Conservation (phyloP, 2,329 filamentous ascomycete species). For the Xylaria digitata region DNA sequence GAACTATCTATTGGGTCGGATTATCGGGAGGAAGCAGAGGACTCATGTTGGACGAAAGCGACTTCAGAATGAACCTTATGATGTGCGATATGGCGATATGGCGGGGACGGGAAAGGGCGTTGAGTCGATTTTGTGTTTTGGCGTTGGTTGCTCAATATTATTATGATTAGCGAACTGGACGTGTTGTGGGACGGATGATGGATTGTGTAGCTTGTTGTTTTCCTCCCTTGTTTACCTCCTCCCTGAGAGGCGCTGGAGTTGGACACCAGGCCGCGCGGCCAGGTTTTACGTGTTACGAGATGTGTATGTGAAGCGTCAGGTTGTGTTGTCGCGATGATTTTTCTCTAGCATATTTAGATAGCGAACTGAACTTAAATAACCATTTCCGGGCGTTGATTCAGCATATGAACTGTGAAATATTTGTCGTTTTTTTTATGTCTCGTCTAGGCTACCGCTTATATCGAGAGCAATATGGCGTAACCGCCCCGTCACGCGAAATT, state of each 20-base stretch:
- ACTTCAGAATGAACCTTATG: not conserved
- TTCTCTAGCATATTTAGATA: not conserved
- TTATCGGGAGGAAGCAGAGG: not conserved
- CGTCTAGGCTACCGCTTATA: too few species aligned
- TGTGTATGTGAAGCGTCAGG: not conserved
- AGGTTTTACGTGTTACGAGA: not conserved
- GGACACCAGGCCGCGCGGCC: not conserved
- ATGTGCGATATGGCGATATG: not conserved
- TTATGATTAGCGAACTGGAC: not conserved
- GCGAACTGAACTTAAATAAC: not conserved
- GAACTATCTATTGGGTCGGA: not conserved
- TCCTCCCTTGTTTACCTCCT: not conserved
- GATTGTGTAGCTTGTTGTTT: not conserved
- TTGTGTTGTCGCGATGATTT: not conserved
- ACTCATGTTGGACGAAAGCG: not conserved
- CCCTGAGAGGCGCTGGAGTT: not conserved
- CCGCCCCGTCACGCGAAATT: too few species aligned
- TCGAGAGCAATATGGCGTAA: too few species aligned
- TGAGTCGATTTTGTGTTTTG: not conserved
- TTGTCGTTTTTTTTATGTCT: not conserved
- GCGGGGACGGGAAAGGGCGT: not conserved
- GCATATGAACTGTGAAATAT: not conserved
- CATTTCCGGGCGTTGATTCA: not conserved
- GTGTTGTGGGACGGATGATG: conserved; percentile 1
- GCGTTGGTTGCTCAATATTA: too few species aligned